Base-by-base conservation (phyloP, 2,329 filamentous ascomycete species). In the Pestalotiopsis sp. region DNA sequence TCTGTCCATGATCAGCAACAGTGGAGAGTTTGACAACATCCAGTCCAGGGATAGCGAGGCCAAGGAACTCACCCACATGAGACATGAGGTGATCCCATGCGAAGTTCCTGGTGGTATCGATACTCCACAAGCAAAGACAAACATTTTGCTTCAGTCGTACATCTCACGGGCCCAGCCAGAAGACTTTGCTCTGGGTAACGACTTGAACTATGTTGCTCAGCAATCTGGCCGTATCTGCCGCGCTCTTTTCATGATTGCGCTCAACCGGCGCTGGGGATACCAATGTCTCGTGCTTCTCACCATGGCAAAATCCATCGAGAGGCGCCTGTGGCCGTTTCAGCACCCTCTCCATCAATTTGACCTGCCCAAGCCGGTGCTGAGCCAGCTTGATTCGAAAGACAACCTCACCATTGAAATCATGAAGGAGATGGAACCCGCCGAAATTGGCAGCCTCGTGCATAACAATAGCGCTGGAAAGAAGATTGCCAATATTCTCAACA, bases 331-430 rank as follows among this genome's bases (percentile, higher is more conserved):
- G 96, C 91, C 95, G 0, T 97, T 94, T 75, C 92, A 97, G 77
- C 96, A 99, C 77, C 96, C 96, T 0, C 90, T 99, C 63, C 92
- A 95, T 74, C 96, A 99, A 76, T 99, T 99, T 71, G 95, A 98
- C 69, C 84, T 99, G 1, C 92, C 95, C 0, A 91, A 92, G 73
- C 90, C 94, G 0, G 89, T 99, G 0, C 82, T 99, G 11, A 92
- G 91, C 65, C 92, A 97, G 72, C 85, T 99, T 3, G 94, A 98
- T 73, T 86, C 91, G n/a, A 97, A 93, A 75, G 89, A 93, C 1
- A 84, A 87, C 45, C 81, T 91, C 58, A 93, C 92, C 0, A 91
- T 99, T 36, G 94, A 97, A 78, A 86, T 89, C 0, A 86, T 99
- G 80, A 90, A 93, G 71, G 97, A 99, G 72, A 98, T 99, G 96